phyloP scores from a whole-genome alignment of 805 yeast species.

The Myxozyma melibiosi region DNA sequence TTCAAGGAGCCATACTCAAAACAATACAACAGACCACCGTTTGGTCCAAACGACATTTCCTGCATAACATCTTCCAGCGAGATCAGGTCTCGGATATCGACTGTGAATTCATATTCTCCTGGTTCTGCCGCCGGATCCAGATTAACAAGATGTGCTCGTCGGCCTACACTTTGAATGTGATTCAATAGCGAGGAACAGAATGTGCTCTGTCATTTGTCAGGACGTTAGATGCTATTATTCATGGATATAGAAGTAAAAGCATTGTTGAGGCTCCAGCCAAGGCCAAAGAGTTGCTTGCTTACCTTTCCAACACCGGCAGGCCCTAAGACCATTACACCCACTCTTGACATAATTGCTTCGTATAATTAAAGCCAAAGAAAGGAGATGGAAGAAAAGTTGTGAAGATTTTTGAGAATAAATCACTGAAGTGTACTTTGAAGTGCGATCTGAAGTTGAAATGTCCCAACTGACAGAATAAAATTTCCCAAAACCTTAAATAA shows the following conservation, averaged over 20 bases:
- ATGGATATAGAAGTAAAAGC: neutral
- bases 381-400: neutral
- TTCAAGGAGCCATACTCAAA: slow-evolving; percentile 69
- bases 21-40: slow-evolving; percentile 91
- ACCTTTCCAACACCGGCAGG: slow-evolving; percentile 97
- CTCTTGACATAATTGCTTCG: slow-evolving; percentile 77
- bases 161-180: slow-evolving; percentile 85
- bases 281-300: no score
- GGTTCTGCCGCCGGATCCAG: slow-evolving; percentile 98
- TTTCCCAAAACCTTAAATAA: no score
- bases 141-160: slow-evolving; percentile 92
- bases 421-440: no score
- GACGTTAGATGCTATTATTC: neutral
- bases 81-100: slow-evolving; percentile 88
- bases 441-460: no score
- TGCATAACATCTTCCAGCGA: slow-evolving; percentile 94
- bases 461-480: no score
- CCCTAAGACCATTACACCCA: slow-evolving; percentile 90
- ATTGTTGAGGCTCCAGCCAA: no score
- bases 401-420: neutral
- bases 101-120: slow-evolving; percentile 83
- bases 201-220: slow-evolving; percentile 54
- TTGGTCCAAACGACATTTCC: slow-evolving; percentile 89
- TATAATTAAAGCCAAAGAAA: neutral
- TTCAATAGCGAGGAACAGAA: slow-evolving; percentile 86